Percentiles rank a stretch among this genome's conserved stretches.
phyloP scores from a whole-genome alignment of 345 rosid species.

The Dipteronia sinensis region DNA sequence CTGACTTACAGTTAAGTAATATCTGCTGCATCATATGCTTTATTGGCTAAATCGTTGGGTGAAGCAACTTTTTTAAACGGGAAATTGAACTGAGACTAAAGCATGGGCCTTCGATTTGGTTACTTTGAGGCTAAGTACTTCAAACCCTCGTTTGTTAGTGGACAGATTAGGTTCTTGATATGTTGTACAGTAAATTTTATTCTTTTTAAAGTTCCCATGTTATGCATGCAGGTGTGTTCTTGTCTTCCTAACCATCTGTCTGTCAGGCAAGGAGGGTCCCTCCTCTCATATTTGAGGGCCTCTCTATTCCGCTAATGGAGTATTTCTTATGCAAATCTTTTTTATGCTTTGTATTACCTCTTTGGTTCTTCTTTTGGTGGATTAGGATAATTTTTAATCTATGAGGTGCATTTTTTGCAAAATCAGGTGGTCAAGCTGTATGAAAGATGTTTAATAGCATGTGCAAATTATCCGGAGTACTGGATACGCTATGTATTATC shows the following conservation, averaged over 20 bases:
- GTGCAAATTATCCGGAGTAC: constrained; percentile 92
- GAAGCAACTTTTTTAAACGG: constrained; percentile 92
- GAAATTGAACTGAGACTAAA: constrained; percentile 96
- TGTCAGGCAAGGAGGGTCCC: constrained; percentile 98
- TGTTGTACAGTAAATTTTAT: constrained; percentile 44
- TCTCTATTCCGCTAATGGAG: constrained; percentile 80
- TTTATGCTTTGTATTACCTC: constrained; percentile 54
- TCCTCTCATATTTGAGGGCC: constrained; percentile 79
- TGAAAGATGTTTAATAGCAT: constrained; percentile 95
- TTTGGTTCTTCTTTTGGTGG: constrained; percentile 21
- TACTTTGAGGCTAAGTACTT: constrained; percentile 96
- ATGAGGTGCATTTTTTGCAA: constrained; percentile 25
- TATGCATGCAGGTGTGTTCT: constrained; percentile 95
- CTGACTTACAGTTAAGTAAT: constrained; percentile 91
- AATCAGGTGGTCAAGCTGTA: constrained; percentile 85
- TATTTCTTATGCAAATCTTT: constrained; percentile 82
- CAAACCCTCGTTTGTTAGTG: constrained; percentile 77
- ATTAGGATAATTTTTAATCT: constrained; percentile 19
- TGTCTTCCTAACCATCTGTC: constrained; percentile 96
- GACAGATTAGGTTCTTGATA: constrained; percentile 70
- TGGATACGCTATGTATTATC: constrained; percentile 87
- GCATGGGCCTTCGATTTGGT: constrained; percentile 91
- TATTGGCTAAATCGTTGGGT: constrained; percentile 99
- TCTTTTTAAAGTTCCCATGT: constrained; percentile 81
- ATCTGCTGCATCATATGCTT: constrained; percentile 93